Evolutionary conservation across 306 rosid genomes (phyloP), one percentile per base, ranked within the genome.

Genomic region (Rosa persica): DNA sequence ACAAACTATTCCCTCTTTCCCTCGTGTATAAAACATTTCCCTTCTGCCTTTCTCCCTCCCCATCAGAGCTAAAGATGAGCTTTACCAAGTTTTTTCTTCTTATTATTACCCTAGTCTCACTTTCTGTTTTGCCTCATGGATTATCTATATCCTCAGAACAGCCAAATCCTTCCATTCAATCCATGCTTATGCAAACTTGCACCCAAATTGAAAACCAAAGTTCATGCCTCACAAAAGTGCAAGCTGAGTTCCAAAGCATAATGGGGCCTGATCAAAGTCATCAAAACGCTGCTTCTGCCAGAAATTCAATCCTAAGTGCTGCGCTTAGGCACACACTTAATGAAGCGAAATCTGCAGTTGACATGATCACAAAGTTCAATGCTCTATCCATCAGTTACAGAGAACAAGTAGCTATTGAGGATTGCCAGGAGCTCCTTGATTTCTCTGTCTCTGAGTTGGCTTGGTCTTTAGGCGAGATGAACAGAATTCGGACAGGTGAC

Each of bases 381-480:
- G 60, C 93, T 4, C 80, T 93, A 70, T 91, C 99, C 0, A 75
- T 84, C 11, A 89, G 87, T 60, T 84, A 89, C 82, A 86, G 98
- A 0, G 98, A 95, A 75, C 93, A 90, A 81, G 70, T 84, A 22
- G 99, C 99, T 48, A 90, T 91, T 11, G 91, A 87, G 76, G 99
- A 95, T 69, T 95, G 99, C 90, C 81, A 91, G 83, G 99, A 95
- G 84, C 99, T 93, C 10, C 81, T 95, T 3, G 99, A 95, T 69
- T 93, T 91, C 85, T 91, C 99, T 0, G 91, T 95, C 42, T 83
- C 98, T 0, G 99, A 95, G 82, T 83, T 95, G 12, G 98, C 99
- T 15, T 89, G 92, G 96, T 95, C 99, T 0, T 36, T 95, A 52
- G 89, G 82, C 0, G 99, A 86, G 81, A 93, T 95, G 98, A 87